Evolutionary conservation across 1,139 yeast species (phyloP), one percentile per base, ranked within the genome.

Genomic region (Pichia norvegensis): DNA sequence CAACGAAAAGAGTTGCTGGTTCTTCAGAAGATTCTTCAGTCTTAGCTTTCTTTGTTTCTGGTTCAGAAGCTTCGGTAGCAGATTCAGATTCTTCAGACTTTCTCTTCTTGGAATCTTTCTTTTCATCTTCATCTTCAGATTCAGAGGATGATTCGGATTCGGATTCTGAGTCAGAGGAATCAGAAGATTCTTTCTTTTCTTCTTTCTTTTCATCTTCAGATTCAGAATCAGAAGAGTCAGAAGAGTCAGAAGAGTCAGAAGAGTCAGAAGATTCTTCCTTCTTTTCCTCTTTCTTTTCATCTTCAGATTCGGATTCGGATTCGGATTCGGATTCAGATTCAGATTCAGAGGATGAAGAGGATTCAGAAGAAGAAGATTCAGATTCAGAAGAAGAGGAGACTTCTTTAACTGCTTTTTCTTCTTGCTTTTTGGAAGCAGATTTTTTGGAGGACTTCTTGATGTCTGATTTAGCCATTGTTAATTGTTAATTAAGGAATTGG

Each of bases 1-100:
- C 98, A 55, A 88, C 97, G 62, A 92, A 92, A 57, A 92, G 70
- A 53, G 97, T 92, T 50, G 92, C 86, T 60, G 90, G 85, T 67
- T 85, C 85, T 35, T 46, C n/a, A 25, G 45, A 16, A 22, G 50
- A n/a, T 43, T 54, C 64, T 31, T 52, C 55, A 47, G 63, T 52
- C 51, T 66, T 67, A 36, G 67, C 64, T 46, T 59, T 64, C 58
- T 63, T 62, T 27, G 55, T 47, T 49, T 60, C 60, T 39, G 63
- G 56, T 45, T 55, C 59, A 43, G 56, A 56, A 64, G 76, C 73
- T 61, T 73, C 73, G 43, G 69, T 52, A 41, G 50, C 47, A 43
- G 53, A 54, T 35, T 50, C 52, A 39, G 54, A 51, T 38, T 51
- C 52, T 38, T 51, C 55, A 39, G 51, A 50, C 38, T 54, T 55